A percentile compares a stretch with the other conserved stretches of the same genome.
These are phyloP conservation scores for Ceratocystis papillata DNA, from an alignment of 2,329 filamentous ascomycete species.

Conservation along the genomic window DNA sequence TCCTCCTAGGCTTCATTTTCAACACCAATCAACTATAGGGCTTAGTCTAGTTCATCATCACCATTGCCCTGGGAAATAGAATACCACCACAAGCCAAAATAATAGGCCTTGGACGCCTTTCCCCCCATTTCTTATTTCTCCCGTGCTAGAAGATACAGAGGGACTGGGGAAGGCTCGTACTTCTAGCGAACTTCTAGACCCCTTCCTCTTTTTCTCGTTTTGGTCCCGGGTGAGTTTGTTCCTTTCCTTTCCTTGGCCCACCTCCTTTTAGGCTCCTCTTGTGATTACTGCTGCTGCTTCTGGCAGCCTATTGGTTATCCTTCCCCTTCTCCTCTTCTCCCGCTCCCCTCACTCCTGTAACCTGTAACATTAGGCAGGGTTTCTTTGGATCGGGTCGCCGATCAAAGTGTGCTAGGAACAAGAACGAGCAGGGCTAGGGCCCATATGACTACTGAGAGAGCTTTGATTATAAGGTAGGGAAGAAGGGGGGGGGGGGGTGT, in stretches of 20 bases:
- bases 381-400: background rate
- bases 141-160: background rate
- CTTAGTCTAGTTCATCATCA: background rate
- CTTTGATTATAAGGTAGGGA: too few species aligned
- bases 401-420: background rate
- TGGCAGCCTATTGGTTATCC: background rate
- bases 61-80: background rate
- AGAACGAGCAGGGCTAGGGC: background rate
- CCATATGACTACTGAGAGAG: too few species aligned
- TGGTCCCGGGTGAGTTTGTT: background rate
- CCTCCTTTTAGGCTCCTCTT: background rate
- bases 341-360: background rate
- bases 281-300: background rate
- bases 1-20: background rate
- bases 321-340: background rate
- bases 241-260: background rate
- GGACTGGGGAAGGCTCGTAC: background rate
- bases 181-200: slow-evolving; percentile 11
- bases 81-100: background rate
- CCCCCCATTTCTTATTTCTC: background rate
- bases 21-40: background rate
- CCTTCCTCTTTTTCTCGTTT: background rate
- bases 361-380: slow-evolving; percentile 8
- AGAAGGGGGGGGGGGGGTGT: background rate
- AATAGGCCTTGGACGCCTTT: background rate